Percentiles rank a stretch among this genome's conserved stretches.
These are phyloP conservation scores for Verbena officinalis DNA, from an alignment of 257 asterid genomes.

Conservation along the genomic window DNA sequence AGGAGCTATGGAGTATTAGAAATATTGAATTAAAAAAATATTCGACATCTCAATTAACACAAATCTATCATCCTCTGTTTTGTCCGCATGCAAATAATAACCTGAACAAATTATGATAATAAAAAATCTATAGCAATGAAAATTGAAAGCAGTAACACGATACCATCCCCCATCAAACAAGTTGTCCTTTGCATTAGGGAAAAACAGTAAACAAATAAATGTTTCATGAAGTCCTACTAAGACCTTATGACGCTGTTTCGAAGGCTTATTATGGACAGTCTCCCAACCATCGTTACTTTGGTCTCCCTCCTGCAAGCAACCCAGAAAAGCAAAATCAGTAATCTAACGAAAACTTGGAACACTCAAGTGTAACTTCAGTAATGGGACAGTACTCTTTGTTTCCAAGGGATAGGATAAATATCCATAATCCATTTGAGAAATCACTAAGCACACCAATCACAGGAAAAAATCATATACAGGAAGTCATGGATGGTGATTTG, in stretches of 20 bases:
- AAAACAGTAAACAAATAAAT: neutral
- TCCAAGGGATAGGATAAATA: constrained; percentile 15
- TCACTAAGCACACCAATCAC: constrained; percentile 11
- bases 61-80: neutral
- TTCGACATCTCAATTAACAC: constrained; percentile 3
- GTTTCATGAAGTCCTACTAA: neutral
- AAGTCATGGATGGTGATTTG: neutral
- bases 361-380: constrained; percentile 22
- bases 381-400: constrained; percentile 28
- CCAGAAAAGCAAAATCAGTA: constrained; percentile 26
- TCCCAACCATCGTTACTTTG: constrained; percentile 73
- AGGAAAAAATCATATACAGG: neutral
- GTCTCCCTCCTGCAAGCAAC: constrained; percentile 47
- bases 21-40: neutral
- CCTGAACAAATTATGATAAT: neutral
- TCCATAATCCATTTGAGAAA: too few species aligned
- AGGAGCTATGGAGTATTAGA: neutral
- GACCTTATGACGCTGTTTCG: constrained; percentile 63
- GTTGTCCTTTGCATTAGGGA: constrained; percentile 1
- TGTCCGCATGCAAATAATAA: constrained; percentile 5
- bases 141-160: constrained; percentile 17
- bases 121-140: constrained; percentile 11
- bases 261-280: constrained; percentile 65
- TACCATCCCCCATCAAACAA: neutral
- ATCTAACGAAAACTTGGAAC: neutral